Base-by-base conservation (phyloP, 2,329 filamentous ascomycete genomes). In the Gyromitra esculenta region DNA sequence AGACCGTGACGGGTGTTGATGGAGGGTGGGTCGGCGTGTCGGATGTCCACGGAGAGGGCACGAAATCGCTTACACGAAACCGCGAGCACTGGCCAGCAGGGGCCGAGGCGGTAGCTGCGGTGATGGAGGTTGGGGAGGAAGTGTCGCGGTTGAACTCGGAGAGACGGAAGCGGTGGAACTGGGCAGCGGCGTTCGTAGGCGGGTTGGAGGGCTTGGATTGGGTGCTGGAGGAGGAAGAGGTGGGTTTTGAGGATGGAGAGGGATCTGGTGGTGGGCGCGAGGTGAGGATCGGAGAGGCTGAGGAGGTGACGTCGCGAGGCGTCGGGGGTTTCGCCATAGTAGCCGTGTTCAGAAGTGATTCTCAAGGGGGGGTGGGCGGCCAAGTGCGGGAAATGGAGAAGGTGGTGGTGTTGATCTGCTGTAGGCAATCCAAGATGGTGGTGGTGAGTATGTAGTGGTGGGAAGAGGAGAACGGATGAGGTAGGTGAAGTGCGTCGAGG, bases 51-150 rank as follows among this genome's bases (percentile, higher is more conserved):
- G 78, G 78, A 2, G 65, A 70, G 37, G 72, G 72, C n/a, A 79
- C 76, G 57, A 79, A 79, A 52, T 79, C 76, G n/a, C 73, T 78
- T 9, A 79, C 78, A 39, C 78, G 68, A 73, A 79, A 79, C 18
- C 78, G 73, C 37, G 78, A 79, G 63, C 78, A 79, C 56, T 79
- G 78, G 48, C 78, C 78, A 4, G 76, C 76, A 15, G 77, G 77
- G n/a, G 75, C 67, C 15, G 69, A 66, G 31, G 73, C 54, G 1
- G 65, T 41, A 15, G 25, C 25, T 4, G 25, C 4, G 25, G 25
- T 31, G 25, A 31, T 31, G 1, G 25, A 3, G 25, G 76, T 68
- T 18, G 67, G 72, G 0, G 68, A 74, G 31, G 54, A 52, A 37
- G 59, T 35, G 45, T 75, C 72, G 39, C 78, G 78, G 37, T 73